Evolutionary conservation across 164 flowering plant species (phyloP).

Genomic region (Stephania yunnanensis): DNA sequence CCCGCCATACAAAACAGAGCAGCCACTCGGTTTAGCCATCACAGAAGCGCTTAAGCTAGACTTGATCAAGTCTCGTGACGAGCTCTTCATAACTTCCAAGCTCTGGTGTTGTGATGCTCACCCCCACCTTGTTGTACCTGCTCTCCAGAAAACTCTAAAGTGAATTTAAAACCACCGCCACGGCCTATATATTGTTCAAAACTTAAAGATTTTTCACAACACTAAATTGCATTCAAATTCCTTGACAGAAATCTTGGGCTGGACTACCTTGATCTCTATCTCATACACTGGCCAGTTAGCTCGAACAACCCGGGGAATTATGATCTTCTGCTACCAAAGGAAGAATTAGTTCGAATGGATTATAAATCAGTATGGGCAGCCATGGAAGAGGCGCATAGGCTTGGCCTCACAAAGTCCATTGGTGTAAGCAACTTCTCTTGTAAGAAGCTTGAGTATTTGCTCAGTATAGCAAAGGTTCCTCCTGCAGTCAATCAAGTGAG

Average conservation of each 20-base stretch:
- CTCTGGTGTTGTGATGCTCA: constrained; percentile 21
- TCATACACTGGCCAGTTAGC: constrained; percentile 9
- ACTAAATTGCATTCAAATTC: neutral
- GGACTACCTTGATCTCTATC: constrained; percentile 10
- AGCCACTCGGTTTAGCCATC: constrained; percentile 28
- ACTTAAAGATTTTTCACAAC: too few relatives aligned
- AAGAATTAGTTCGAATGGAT: neutral
- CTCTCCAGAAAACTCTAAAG: constrained; percentile 26
- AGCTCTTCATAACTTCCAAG: constrained; percentile 29
- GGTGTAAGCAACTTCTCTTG: constrained; percentile 14
- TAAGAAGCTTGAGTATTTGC: constrained; percentile 6
- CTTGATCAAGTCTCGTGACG: constrained; percentile 20
- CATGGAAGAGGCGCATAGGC: constrained; percentile 8
- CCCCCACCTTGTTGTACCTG: constrained; percentile 23
- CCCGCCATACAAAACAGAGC: constrained; percentile 14
- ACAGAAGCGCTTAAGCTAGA: constrained; percentile 22
- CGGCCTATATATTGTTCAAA: neutral
- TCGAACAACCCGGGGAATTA: neutral
- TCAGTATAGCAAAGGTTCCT: neutral
- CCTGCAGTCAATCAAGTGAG: constrained; percentile 7
- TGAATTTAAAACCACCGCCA: neutral
- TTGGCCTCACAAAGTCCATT: constrained; percentile 11
- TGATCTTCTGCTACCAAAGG: neutral
- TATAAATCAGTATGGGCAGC: constrained; percentile 4
- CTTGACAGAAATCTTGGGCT: constrained; percentile 1